Percentiles rank a stretch among this genome's conserved stretches.
These are phyloP conservation scores for Pythium myriotylum DNA, from an alignment of 352 stramenopile genomes.

Conservation along the genomic window DNA sequence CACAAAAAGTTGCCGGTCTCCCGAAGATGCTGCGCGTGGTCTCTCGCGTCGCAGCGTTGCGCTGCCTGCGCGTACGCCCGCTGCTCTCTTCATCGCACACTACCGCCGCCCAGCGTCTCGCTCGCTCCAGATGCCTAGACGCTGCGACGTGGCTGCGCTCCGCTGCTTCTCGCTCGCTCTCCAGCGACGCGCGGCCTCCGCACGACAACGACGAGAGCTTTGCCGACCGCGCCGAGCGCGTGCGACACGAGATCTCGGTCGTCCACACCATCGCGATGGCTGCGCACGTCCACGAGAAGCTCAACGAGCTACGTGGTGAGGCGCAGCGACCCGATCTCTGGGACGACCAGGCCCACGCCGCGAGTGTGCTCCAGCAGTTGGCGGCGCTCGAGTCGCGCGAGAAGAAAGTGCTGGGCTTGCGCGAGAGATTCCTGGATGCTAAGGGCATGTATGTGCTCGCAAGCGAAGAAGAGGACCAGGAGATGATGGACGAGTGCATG, in stretches of 20 bases:
- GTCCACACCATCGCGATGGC: slow-evolving; percentile 55
- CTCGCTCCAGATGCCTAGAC: background rate
- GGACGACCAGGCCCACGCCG: slow-evolving; percentile 59
- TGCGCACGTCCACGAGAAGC: slow-evolving; percentile 40
- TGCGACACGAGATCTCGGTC: slow-evolving; percentile 41
- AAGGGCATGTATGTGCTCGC: slow-evolving; percentile 65
- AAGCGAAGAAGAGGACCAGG: slow-evolving; percentile 59
- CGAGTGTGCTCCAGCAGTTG: slow-evolving; percentile 62
- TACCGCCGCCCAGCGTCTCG: background rate
- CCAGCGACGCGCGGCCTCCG: background rate
- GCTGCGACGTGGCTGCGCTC: too few species aligned
- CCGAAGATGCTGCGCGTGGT: slow-evolving; percentile 8
- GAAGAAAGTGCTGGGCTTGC: slow-evolving; percentile 39
- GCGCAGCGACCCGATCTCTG: slow-evolving; percentile 55
- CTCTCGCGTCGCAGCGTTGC: background rate
- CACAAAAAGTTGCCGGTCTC: background rate
- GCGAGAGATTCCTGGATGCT: slow-evolving; percentile 55
- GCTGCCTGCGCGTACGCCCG: background rate
- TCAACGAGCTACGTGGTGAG: slow-evolving; percentile 45
- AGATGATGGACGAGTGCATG: slow-evolving; percentile 53
- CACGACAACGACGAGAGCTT: slow-evolving; percentile 42
- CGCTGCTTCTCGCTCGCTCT: background rate
- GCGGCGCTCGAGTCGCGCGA: slow-evolving; percentile 55
- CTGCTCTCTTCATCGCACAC: background rate
- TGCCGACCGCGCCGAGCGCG: slow-evolving; percentile 33